Evolutionary conservation across 306 rosid genomes (phyloP), one percentile per base, ranked within the genome.

Genomic region (Cicer cuneatum): DNA sequence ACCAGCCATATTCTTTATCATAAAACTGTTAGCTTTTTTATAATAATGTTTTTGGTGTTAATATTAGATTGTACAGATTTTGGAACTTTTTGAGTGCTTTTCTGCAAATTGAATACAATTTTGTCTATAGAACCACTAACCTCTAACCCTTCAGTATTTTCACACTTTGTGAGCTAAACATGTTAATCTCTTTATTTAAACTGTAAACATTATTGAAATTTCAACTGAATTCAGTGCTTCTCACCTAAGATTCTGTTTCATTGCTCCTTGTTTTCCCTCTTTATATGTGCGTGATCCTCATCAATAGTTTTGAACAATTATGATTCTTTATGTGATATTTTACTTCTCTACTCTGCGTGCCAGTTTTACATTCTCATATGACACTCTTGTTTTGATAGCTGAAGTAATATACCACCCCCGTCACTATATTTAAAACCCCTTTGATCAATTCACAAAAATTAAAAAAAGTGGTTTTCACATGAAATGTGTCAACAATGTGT

Each of bases 1-100:
- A 66, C 74, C 54, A 5, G 10, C 67, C 68, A 41, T 76, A 38
- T 54, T 29, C 48, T 56, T 43, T 64, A 16, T 56, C 64, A 21
- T 7, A 39, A 56, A 57, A 15, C 35, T 47, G 48, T 33, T 29
- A 18, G 29, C 18, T 56, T 62, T 37, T 4, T 60, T 41, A 42
- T 60, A 37, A 38, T 29, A 13, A 41, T 33, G 12, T 49, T 49
- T 49, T 49, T 29, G 66, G 13, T 62, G 14, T 51, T 45, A 78
- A 33, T 29, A 43, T 8, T 58, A 58, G 52, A 51, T 29, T 61
- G 48, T 39, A 21, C 10, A 11, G 43, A 51, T 39, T 38, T 19
- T 39, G 57, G 41, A 64, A 37, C 3, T 38, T 42, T 13, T 19
- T 39, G 10, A 29, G 52, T 24, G 51, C 19, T 77, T 69, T 13